phyloP scores from a whole-genome alignment of 2,329 filamentous ascomycete species.

The Drechmeria coniospora region DNA sequence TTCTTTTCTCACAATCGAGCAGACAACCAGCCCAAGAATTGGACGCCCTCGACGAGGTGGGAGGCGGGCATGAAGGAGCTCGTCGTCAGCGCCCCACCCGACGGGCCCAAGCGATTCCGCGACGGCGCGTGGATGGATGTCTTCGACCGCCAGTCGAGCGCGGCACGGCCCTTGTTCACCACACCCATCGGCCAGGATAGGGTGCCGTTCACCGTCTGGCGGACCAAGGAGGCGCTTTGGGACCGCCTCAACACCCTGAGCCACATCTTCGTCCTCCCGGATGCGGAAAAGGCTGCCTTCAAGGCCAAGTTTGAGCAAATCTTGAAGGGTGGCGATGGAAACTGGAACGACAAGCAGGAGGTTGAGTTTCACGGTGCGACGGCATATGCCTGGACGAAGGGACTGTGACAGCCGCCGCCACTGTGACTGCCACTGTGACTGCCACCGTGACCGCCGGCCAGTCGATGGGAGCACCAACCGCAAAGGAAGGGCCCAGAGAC shows the following conservation, averaged over 20 bases:
- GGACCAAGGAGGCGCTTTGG: slow-evolving; percentile 46
- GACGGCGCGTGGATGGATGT: slow-evolving; percentile 47
- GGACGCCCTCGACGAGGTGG: slow-evolving; percentile 42
- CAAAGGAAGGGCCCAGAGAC: too few species aligned
- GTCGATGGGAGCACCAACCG: slow-evolving; percentile 6
- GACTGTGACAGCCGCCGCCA: slow-evolving; percentile 22
- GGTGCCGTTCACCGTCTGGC: slow-evolving; percentile 40
- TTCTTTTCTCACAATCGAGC: neutral
- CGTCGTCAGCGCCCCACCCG: slow-evolving; percentile 32
- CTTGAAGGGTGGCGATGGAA: slow-evolving; percentile 34
- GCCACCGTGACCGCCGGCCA: neutral
- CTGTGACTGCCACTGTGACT: neutral
- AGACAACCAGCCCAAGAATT: slow-evolving; percentile 49
- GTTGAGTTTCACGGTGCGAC: slow-evolving; percentile 50
- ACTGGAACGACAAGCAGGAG: slow-evolving; percentile 45
- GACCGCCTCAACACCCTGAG: slow-evolving; percentile 49
- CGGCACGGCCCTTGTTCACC: slow-evolving; percentile 34
- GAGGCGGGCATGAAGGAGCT: slow-evolving; percentile 46
- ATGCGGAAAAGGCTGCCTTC: slow-evolving; percentile 31
- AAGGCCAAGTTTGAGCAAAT: slow-evolving; percentile 36
- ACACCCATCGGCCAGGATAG: slow-evolving; percentile 43
- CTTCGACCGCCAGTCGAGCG: slow-evolving; percentile 43
- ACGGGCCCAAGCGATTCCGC: slow-evolving; percentile 49
- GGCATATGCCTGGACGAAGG: slow-evolving; percentile 45
- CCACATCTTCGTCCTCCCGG: slow-evolving; percentile 46